Percentiles rank a stretch among this genome's conserved stretches.
Conservation (phyloP, 73 alveolate genomes). For the Diophrys appendiculata region DNA sequence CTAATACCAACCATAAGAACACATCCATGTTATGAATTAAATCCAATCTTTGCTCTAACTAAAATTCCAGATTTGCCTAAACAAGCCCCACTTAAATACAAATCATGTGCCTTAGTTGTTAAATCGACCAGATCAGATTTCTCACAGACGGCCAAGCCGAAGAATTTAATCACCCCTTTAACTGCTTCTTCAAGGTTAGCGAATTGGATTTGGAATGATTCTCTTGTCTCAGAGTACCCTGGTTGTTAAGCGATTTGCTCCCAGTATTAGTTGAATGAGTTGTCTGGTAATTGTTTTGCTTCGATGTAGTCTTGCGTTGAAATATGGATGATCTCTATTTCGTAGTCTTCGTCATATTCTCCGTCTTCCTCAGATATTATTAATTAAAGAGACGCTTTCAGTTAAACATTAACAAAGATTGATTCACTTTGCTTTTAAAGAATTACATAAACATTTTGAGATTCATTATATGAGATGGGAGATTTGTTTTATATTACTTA, state of each 20-base stretch:
- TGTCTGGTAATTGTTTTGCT: not conserved
- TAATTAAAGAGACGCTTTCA: conserved; percentile 19
- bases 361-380: conserved; percentile 62
- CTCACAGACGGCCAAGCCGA: conserved; percentile 52
- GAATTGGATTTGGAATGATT: conserved; percentile 40
- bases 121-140: conserved; percentile 34
- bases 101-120: too few species aligned
- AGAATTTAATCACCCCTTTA: conserved; percentile 28
- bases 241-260: not conserved
- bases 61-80: too few species aligned
- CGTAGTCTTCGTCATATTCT: conserved; percentile 52
- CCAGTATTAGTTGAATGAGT: conserved; percentile 10
- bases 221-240: conserved; percentile 12
- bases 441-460: conserved; percentile 19
- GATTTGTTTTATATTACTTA: too few species aligned
- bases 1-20: too few species aligned
- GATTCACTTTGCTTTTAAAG: conserved; percentile 8
- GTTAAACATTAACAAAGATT: conserved; percentile 31
- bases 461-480: too few species aligned
- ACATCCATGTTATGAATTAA: not conserved
- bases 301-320: conserved; percentile 40
- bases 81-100: too few species aligned
- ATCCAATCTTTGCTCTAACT: not conserved
- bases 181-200: conserved; percentile 46
- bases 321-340: conserved; percentile 17